phyloP scores from a whole-genome alignment of 2,329 filamentous ascomycete species.

The Rhynchosporium secalis region DNA sequence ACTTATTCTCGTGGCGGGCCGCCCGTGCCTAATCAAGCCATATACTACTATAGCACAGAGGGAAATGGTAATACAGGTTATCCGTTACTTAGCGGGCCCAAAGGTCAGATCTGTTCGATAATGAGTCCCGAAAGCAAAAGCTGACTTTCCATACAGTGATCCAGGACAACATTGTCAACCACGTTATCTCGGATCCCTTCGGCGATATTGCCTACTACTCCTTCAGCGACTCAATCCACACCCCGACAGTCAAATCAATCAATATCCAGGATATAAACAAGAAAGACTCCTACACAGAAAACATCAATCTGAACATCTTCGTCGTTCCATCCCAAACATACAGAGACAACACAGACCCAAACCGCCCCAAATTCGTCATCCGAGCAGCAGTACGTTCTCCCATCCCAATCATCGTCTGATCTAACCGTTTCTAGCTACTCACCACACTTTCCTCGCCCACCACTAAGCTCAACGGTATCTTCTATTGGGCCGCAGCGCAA shows the following conservation, averaged over 20 bases:
- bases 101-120: conserved; percentile 12
- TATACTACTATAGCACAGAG: conserved; percentile 21
- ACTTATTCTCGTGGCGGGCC: background rate
- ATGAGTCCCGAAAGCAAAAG: background rate
- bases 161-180: background rate
- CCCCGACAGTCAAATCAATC: conserved; percentile 17
- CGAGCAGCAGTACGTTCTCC: conserved; percentile 22
- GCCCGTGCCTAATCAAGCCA: conserved; percentile 13
- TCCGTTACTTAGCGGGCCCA: conserved; percentile 10
- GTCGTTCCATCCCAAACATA: conserved; percentile 23
- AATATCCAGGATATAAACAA: conserved; percentile 10
- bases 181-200: conserved; percentile 14
- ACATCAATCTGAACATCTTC: conserved; percentile 28
- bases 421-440: background rate
- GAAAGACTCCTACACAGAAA: conserved; percentile 16
- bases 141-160: background rate
- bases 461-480: background rate
- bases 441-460: background rate
- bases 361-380: conserved; percentile 16
- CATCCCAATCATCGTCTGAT: background rate
- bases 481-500: conserved; percentile 3
- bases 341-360: background rate
- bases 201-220: conserved; percentile 23
- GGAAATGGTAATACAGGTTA: conserved; percentile 19
- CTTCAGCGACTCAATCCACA: conserved; percentile 22